These are phyloP conservation scores for Salvia sclarea DNA, from an alignment of 305 asterid genomes.

Conservation along the genomic window DNA sequence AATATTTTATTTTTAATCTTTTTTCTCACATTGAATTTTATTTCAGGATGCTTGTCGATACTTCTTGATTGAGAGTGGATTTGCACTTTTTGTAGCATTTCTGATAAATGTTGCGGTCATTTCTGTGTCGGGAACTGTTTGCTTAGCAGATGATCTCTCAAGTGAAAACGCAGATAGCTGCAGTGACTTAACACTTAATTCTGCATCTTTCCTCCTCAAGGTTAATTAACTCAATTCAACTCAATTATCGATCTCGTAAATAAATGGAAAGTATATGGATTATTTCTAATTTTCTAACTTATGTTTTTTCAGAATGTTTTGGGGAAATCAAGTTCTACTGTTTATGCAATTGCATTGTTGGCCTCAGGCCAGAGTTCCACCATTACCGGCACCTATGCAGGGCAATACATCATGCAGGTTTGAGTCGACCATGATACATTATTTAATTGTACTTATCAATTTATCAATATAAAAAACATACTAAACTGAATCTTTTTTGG, in stretches of 20 bases:
- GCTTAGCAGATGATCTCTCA: conserved; percentile 42
- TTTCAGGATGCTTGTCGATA: conserved; percentile 86
- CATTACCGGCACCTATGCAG: conserved; percentile 94
- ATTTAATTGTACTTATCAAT: too few species aligned
- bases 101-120: conserved; percentile 74
- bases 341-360: conserved; percentile 79
- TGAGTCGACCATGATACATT: too few species aligned
- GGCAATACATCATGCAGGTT: conserved; percentile 96
- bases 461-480: background rate
- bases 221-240: conserved; percentile 35
- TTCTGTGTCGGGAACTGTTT: conserved; percentile 82
- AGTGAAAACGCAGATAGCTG: conserved; percentile 45
- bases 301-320: conserved; percentile 61
- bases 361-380: conserved; percentile 97
- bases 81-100: conserved; percentile 76
- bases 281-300: background rate
- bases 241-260: background rate
- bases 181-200: conserved; percentile 67
- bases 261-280: background rate
- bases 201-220: conserved; percentile 94
- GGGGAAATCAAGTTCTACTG: conserved; percentile 75
- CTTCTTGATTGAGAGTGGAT: conserved; percentile 84
- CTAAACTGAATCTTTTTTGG: background rate
- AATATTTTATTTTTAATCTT: background rate
- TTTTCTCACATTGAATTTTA: background rate